Evolutionary conservation across 495 filamentous ascomycete species (phyloP).

Genomic region (Podospora pseudocomata): DNA sequence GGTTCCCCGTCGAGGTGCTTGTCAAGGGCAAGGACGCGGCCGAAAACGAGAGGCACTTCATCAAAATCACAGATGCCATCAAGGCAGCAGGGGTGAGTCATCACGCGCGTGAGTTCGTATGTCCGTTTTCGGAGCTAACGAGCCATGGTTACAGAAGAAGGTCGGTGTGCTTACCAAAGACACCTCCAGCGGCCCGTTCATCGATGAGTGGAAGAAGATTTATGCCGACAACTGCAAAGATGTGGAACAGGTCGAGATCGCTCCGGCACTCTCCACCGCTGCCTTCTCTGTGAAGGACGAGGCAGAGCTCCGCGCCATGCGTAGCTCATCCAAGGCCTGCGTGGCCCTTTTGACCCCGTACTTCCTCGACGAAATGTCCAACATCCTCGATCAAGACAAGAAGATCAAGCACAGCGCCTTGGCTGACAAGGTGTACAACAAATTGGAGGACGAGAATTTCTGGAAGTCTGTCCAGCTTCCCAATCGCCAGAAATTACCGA

Average conservation of each 20-base stretch:
- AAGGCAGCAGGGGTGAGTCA: constrained; percentile 78
- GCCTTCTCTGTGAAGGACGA: constrained; percentile 96
- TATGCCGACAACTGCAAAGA: constrained; percentile 75
- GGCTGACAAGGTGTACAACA: constrained; percentile 76
- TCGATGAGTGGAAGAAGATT: constrained; percentile 89
- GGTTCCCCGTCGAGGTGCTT: constrained; percentile 83
- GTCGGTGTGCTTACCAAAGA: constrained; percentile 84
- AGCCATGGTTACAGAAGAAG: constrained; percentile 60
- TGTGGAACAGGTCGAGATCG: constrained; percentile 83
- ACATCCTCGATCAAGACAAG: constrained; percentile 89
- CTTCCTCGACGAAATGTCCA: constrained; percentile 97
- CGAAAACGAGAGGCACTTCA: constrained; percentile 80
- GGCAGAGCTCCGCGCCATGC: constrained; percentile 86
- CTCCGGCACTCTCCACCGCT: constrained; percentile 70
- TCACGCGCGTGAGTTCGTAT: not conserved
- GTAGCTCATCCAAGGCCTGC: constrained; percentile 87
- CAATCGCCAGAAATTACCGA: constrained; percentile 67
- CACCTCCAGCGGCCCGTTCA: constrained; percentile 77
- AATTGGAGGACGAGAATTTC: constrained; percentile 89
- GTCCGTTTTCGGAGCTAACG: not conserved
- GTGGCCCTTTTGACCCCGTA: constrained; percentile 89
- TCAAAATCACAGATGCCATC: constrained; percentile 77
- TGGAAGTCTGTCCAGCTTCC: constrained; percentile 73
- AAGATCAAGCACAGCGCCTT: constrained; percentile 88
- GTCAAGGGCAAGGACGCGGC: constrained; percentile 86